Evolutionary conservation across 2,329 filamentous ascomycete genomes (phyloP), one percentile per base, ranked within the genome.

Genomic region (Aspergillus costaricaensis): DNA sequence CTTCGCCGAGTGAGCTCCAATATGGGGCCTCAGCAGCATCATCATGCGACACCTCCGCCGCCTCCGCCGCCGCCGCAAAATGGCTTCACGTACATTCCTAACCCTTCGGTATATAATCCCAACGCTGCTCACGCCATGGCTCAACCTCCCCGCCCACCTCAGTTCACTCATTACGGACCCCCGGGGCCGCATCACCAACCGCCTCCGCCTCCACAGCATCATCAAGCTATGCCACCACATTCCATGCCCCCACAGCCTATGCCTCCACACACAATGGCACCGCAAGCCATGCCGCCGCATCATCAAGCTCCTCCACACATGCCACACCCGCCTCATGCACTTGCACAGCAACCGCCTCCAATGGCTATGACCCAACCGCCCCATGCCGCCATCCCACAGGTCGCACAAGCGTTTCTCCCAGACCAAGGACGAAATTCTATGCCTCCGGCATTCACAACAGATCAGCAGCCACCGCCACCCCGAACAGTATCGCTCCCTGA

Each of bases 11-110:
- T 89, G 67, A 91, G 88, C 66, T 90, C 91, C 12, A 90, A 88
- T 71, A 86, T 96, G 67, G 85, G 85, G 4, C 85, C 87, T 39
- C 89, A 87, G 67, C 82, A 83, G 59, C 83, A 85, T 61, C 83
- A 85, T 61, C 83, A 89, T 65, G 82, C 82, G 41, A 86, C 86
- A 65, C 82, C 86, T 67, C 82, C 86, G 21, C 73, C 76, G 27
- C 88, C 88, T 51, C 84, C 69, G 14, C 62, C 84, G 38, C 82
- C 84, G 36, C 82, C 82, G 27, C 80, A 84, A 61, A 91, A 90
- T 70, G 91, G 86, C 57, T 96, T 91, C 75, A 85, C 90, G 3
- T 97, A 92, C 73, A 91, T 96, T 82, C 88, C 91, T 3, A 92
- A 95, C 64, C 91, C 91, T 41, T 86, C 90, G 36, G 91, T 96